Evolutionary conservation across 2,329 filamentous ascomycete species (phyloP).

Genomic region (Penicillium sp.): DNA sequence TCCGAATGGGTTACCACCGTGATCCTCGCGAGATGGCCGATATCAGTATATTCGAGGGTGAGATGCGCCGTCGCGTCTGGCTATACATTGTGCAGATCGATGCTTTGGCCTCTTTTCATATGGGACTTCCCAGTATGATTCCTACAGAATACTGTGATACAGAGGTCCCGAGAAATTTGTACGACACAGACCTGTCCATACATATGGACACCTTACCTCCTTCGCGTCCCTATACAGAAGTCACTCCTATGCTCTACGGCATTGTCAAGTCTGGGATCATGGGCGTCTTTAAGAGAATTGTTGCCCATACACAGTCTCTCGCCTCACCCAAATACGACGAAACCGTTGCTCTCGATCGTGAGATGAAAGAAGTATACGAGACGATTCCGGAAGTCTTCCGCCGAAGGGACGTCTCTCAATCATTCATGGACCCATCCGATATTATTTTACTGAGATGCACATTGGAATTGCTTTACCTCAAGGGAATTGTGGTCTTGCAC

Average conservation of each 20-base stretch:
- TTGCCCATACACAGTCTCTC: conserved; percentile 21
- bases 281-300: conserved; percentile 34
- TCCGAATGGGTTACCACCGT: conserved; percentile 64
- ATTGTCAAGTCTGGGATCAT: conserved; percentile 38
- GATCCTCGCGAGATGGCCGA: conserved; percentile 56
- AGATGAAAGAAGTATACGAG: background rate
- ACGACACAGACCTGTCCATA: conserved; percentile 62
- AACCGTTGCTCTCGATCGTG: background rate
- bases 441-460: background rate
- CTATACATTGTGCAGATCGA: conserved; percentile 56
- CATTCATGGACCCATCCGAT: background rate
- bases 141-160: conserved; percentile 62
- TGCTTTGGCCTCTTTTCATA: conserved; percentile 61
- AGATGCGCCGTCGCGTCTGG: conserved; percentile 52
- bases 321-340: background rate
- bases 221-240: conserved; percentile 54
- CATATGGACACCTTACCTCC: conserved; percentile 54
- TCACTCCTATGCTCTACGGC: conserved; percentile 36
- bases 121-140: conserved; percentile 65
- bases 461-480: background rate
- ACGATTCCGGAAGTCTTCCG: background rate
- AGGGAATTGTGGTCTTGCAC: background rate
- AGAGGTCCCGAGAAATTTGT: conserved; percentile 58
- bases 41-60: conserved; percentile 58
- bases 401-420: background rate